A percentile compares a stretch with the other conserved stretches of the same genome.
phyloP scores from a whole-genome alignment of 805 yeast species.

The Hanseniaspora singularis region DNA sequence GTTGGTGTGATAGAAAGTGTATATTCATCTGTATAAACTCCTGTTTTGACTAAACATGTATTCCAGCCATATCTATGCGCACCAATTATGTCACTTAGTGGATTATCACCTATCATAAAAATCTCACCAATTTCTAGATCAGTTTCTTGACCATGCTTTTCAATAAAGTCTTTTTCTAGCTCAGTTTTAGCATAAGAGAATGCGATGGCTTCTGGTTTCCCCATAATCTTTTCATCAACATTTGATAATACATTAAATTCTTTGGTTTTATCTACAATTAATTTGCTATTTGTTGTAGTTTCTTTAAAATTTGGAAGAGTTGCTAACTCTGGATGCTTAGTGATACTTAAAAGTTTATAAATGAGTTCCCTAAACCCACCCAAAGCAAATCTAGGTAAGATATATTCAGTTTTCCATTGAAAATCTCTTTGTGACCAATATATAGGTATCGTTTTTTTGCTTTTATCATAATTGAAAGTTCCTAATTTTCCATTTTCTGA shows the following conservation, averaged over 20 bases:
- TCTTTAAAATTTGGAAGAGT: conserved; percentile 2
- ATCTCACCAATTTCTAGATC: conserved; percentile 32
- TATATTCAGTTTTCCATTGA: conserved; percentile 76
- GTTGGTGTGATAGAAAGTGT: conserved; percentile 39
- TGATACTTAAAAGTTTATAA: conserved; percentile 40
- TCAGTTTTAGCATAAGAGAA: conserved; percentile 75
- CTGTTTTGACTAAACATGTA: conserved; percentile 71
- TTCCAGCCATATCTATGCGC: conserved; percentile 85
- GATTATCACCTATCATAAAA: conserved; percentile 96
- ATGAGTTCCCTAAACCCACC: conserved; percentile 67
- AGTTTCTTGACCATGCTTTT: conserved; percentile 22
- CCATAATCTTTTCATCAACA: conserved; percentile 50
- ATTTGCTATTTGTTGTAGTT: background rate
- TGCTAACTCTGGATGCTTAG: conserved; percentile 18
- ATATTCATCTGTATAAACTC: conserved; percentile 60
- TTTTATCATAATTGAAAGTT: conserved; percentile 34
- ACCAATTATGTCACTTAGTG: conserved; percentile 82
- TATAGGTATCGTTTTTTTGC: conserved; percentile 52
- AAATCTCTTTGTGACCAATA: conserved; percentile 75
- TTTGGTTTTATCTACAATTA: background rate
- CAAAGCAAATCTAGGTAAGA: conserved; percentile 74
- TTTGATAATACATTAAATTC: conserved; percentile 29
- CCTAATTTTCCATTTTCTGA: conserved; percentile 54
- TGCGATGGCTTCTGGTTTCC: conserved; percentile 70
- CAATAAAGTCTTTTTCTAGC: conserved; percentile 24